Base-by-base conservation (phyloP, 768 basidiomycete species). In the Agaricus sinodeliciosus region DNA sequence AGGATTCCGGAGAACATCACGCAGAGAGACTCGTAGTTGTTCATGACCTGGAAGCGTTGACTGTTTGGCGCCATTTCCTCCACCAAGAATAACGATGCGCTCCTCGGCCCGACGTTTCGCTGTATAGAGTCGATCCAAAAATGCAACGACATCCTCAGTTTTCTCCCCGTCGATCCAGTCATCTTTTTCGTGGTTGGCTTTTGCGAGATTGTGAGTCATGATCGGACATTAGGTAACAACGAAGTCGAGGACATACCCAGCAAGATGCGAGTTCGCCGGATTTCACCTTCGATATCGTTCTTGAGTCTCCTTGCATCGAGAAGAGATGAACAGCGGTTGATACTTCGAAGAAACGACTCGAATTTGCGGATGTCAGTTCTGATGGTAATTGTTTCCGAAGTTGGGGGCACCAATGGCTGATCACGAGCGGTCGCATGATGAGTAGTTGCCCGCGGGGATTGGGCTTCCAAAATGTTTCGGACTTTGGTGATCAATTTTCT, bases 211-310 rank as follows among this genome's bases (percentile, higher is more conserved):
- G 53, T 16, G 35, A 26, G 28, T 19, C n/a, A 12, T 55, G 25
- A 58, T 42, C 43, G 44, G 28, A 8, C 7, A 25, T 31, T 31
- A 2, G 22, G 42, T 7, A 18, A 12, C 36, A 15, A 35, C 12
- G 15, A 49, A 27, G 35, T 44, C 4, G 6, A 35, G 43, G 13
- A 54, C 74, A 52, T 61, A 90, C 90, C 86, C 16, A 92, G 75
- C 27, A 86, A 63, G 36, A 84, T 60, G 47, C 89, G 78, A 6
- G 92, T 94, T 60, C 84, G 77, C 55, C 95, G 70, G 40, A 95
- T 90, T 70, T 97, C 94, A n/a, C 90, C 81, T 57, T 87, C 82
- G 34, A 99, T 78, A 60, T 99, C 96, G 58, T 90, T 94, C 69
- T 94, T 89, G 36, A 98, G 68, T 19, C 94, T 76, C 50, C 93